Conservation (phyloP, 495 filamentous ascomycete genomes). For the Rostrohypoxylon terebratum region DNA sequence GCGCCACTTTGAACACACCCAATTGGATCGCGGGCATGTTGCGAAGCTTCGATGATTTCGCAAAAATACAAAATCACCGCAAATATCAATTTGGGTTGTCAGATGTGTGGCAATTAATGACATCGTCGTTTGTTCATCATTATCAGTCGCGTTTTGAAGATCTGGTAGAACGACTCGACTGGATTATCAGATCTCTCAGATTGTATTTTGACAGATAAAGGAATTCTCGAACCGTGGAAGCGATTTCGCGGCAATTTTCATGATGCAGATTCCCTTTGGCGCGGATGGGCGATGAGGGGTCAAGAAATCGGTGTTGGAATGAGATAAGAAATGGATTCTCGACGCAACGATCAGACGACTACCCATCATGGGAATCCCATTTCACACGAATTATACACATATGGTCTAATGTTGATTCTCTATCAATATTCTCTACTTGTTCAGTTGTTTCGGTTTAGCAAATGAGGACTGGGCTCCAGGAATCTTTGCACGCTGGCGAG, state of each 20-base stretch:
- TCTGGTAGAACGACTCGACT: not conserved
- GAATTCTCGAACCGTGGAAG: not conserved
- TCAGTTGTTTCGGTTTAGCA: not conserved
- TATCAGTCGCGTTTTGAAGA: not conserved
- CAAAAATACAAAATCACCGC: slow-evolving; percentile 9
- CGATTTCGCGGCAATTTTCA: not conserved
- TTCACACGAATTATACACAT: slow-evolving; percentile 2
- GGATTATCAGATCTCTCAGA: slow-evolving; percentile 12
- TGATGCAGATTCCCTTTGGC: not conserved
- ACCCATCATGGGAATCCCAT: not conserved
- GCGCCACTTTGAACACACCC: slow-evolving; percentile 13
- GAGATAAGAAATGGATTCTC: not conserved
- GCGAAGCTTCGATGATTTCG: not conserved
- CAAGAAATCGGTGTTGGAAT: not conserved
- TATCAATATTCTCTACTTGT: not conserved
- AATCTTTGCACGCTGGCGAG: not conserved
- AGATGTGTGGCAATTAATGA: slow-evolving; percentile 4
- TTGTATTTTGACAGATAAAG: not conserved
- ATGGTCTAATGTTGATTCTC: not conserved
- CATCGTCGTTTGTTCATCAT: not conserved
- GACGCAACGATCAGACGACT: not conserved
- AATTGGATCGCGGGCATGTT: slow-evolving; percentile 11
- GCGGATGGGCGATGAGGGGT: not conserved
- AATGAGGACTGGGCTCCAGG: not conserved
- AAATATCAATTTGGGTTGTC: slow-evolving; percentile 9